Base-by-base conservation (phyloP, 208 protist genomes). In the Trypanosoma melophagium region DNA sequence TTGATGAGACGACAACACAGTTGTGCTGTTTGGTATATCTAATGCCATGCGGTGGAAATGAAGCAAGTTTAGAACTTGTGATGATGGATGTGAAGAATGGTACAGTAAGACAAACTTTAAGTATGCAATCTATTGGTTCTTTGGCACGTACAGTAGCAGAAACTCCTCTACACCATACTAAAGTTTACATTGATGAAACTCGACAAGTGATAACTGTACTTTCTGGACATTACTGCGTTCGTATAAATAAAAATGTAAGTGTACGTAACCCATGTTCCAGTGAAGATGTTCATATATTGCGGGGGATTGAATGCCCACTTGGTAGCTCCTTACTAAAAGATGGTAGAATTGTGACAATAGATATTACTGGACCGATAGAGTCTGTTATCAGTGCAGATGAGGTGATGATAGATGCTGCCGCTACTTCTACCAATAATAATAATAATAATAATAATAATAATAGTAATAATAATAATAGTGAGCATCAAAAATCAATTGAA, bases 181-280 rank as follows among this genome's bases (percentile, higher is more conserved):
- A 76, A 31, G 45, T 94, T 14, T 87, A 81, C 55, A 28, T 76
- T 45, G 76, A 86, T 40, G 84, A 86, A 54, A 59, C 21, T 9
- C 65, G 69, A 53, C 42, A 77, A 14, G 66, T 82, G 35, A 83
- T 87, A 12, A 54, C 85, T 40, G 58, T 94, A 24, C 78, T 78
- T 54, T 56, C 90, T 28, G 72, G 81, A 13, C 55, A 79, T n/a
- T 92, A 81, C 44, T 69, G 79, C 40, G 63, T 95, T n/a, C 84
- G 81, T 17, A 71, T 95, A 42, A 95, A 92, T 75, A 90, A 81
- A 57, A 74, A 83, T 38, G 82, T 91, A 12, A 82, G 84, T 42
- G 82, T 88, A 14, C 86, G 81, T 31, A 81, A 72, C 55, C 86
- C 89, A 1, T 92, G 84, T 59, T 74, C 81, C 9, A 89, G 83